Evolutionary conservation across 2,329 filamentous ascomycete genomes (phyloP), one percentile per base, ranked within the genome.

Genomic region (Fusarium nygamai): DNA sequence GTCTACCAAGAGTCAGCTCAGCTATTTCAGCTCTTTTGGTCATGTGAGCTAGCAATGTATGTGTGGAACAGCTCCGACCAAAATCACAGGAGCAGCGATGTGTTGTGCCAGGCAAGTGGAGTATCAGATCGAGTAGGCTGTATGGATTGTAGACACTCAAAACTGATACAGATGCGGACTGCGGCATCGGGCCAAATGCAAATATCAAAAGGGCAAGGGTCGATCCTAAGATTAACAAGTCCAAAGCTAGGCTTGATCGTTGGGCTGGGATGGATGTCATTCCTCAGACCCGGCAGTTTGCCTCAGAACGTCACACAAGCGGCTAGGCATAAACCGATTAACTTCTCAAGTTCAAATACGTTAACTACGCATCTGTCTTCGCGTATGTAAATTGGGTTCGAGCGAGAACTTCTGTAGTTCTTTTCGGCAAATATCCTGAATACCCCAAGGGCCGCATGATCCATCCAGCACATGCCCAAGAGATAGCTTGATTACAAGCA

Each of bases 151-250:
- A 16, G 24, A 19, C 9, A 11, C 6, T 16, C 6, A 27, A 20
- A 22, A 16, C 13, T 27, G 1, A 8, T 5, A 3, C 1, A 22
- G 10, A 24, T 20, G 2, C 13, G 13, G 19, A 16, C 22, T 24
- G 7, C 6, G 17, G 9, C 2, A 53, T 53, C 13, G 1, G 1
- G 9, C 5, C 6, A 36, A 10, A 20, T 8, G 0, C 8, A n/a
- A 1, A 8, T 19, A 19, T 6, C 5, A 14, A 8, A 13, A 29
- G 1, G 4, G 1, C 3, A n/a, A 29, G 16, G 4, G 14, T 5
- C 6, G 11, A 10, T 19, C 2, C 4, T 14, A 14, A 54, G 3
- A 19, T 41, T 27, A n/a, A 13, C 14, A 41, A 56, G 20, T 29
- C 24, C 6, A 41, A 29, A 29, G 51, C 34, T 31, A 41, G 24